Conservation (phyloP, 306 rosid species). For the Notholithocarpus densiflorus region DNA sequence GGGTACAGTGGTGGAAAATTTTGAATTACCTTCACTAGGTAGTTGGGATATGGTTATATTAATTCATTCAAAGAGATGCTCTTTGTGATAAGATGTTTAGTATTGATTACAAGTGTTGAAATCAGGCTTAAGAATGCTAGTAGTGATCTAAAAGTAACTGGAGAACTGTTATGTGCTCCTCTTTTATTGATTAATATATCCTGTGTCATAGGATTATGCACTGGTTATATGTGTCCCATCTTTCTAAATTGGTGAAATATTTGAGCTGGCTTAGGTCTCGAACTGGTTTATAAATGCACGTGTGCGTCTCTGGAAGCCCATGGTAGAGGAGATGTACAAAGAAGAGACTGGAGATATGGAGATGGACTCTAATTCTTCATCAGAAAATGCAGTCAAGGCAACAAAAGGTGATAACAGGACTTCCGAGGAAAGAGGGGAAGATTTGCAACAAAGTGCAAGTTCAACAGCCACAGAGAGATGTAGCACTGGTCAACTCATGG, state of each 20-base stretch:
- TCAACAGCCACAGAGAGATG: slow-evolving; percentile 45
- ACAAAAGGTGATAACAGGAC: slow-evolving; percentile 44
- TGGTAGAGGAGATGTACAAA: slow-evolving; percentile 90
- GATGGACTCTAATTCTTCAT: slow-evolving; percentile 61
- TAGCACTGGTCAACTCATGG: slow-evolving; percentile 44
- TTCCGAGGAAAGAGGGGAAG: slow-evolving; percentile 45
- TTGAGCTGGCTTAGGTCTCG: slow-evolving; percentile 53
- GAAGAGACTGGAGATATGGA: slow-evolving; percentile 64
- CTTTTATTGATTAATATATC: background rate
- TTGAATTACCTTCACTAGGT: background rate
- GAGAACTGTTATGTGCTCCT: background rate
- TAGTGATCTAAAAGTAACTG: background rate
- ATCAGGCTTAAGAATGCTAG: background rate
- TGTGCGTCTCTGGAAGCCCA: slow-evolving; percentile 89
- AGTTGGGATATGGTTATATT: background rate
- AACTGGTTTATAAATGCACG: slow-evolving; percentile 91
- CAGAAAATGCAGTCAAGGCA: slow-evolving; percentile 54
- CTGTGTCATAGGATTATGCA: background rate
- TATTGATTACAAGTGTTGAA: background rate
- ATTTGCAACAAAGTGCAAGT: slow-evolving; percentile 50
- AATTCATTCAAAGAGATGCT: background rate
- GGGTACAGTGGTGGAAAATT: background rate
- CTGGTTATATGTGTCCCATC: background rate
- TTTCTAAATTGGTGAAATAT: background rate
- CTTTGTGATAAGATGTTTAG: too few relatives aligned